Evolutionary conservation across 225 moss, liverwort and hornwort species (phyloP), one percentile per base, ranked within the genome.

Genomic region (Pseudisothecium myosuroides): DNA sequence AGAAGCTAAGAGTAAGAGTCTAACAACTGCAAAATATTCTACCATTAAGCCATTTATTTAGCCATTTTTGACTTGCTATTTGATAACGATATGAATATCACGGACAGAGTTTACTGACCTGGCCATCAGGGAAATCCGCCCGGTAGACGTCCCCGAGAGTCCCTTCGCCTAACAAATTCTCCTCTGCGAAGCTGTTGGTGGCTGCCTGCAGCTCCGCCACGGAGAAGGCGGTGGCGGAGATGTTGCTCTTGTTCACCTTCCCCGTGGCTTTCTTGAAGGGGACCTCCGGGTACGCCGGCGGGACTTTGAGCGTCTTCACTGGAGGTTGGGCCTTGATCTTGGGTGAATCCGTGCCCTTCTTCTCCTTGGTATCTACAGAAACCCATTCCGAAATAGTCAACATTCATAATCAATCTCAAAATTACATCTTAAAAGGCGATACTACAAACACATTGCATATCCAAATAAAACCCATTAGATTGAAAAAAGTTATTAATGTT

Each of bases 191-290:
- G 66, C 92, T 94, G 88, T 95, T 92, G 45, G 96, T 96, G 80
- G 96, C 94, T 9, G 91, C 86, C 60, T 96, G 95, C 12, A 96
- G 93, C 36, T 95, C 94, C 4, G 95, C 94, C 69, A 96, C 93
- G 13, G 94, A 90, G 69, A 92, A 96, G 0, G 92, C 83, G 8
- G 85, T 88, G 47, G 90, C 94, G 11, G 94, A 75, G 22, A 95
- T 94, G 72, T 84, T 83, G 80, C 75, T 89, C 88, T 63, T 92
- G 62, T 90, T 82, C 88, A 90, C 92, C 81, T 92, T 91, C 41
- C 86, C 88, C 9, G 43, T 7, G 89, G 88, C 29, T 37, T 84
- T 87, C 83, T 84, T 83, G 76, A 61, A 56, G 22, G 61, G 81
- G 12, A 34, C 3, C 50, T 80, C 84, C 17, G 82, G 88, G 16